phyloP scores from a whole-genome alignment of 2,329 filamentous ascomycete genomes.

The Colletotrichum caudatum region DNA sequence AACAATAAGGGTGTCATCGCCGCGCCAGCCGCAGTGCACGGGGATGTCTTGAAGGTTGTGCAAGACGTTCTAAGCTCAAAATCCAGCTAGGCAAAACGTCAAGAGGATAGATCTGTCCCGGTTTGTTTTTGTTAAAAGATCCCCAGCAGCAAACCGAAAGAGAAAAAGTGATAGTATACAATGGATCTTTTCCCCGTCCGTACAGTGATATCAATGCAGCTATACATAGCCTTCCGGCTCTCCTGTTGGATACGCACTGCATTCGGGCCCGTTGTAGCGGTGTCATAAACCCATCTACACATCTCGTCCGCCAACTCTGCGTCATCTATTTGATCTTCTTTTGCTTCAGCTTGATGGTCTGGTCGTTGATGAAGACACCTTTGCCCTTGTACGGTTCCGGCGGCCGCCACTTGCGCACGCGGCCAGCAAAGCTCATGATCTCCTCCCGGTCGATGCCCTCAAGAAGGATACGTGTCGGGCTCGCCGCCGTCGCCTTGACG shows the following conservation, averaged over 20 bases:
- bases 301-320: slow-evolving; percentile 1
- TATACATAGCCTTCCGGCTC: slow-evolving; percentile 39
- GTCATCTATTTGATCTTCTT: slow-evolving; percentile 89
- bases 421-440: slow-evolving; percentile 90
- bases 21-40: slow-evolving; percentile 81
- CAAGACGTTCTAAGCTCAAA: slow-evolving; percentile 75
- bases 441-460: slow-evolving; percentile 89
- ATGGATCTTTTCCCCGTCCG: slow-evolving; percentile 34
- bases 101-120: not conserved
- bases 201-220: slow-evolving; percentile 38
- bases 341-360: slow-evolving; percentile 97
- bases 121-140: not conserved
- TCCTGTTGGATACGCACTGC: not conserved
- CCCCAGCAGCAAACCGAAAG: slow-evolving; percentile 1
- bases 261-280: not conserved
- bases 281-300: not conserved
- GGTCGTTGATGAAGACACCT: slow-evolving; percentile 97
- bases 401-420: slow-evolving; percentile 87
- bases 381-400: slow-evolving; percentile 99
- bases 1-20: slow-evolving; percentile 96
- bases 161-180: slow-evolving; percentile 29
- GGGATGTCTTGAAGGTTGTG: slow-evolving; percentile 81
- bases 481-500: slow-evolving; percentile 87
- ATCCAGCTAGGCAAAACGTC: slow-evolving; percentile 24
- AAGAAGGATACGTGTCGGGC: slow-evolving; percentile 90